Percentiles rank a stretch among this genome's conserved stretches.
phyloP scores from a whole-genome alignment of 1,284 basidiomycete species.

The Albatrellus sp. region DNA sequence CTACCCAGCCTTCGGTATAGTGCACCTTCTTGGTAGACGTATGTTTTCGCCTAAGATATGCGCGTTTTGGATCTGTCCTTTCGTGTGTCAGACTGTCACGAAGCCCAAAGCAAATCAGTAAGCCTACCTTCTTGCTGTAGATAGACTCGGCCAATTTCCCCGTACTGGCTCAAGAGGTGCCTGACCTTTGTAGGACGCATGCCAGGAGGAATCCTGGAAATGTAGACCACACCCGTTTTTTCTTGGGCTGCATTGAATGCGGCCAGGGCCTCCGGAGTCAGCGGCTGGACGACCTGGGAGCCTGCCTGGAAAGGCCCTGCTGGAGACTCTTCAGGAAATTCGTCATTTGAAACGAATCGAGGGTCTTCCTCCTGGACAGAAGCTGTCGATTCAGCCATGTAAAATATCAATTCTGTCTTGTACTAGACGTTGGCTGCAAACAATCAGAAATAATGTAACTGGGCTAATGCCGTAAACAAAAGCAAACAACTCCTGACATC shows the following conservation, averaged over 20 bases:
- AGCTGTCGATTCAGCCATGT: too few relatives aligned
- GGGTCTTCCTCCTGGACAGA: not conserved
- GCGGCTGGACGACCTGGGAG: constrained; percentile 51
- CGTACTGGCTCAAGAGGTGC: constrained; percentile 80
- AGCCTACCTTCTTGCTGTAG: constrained; percentile 70
- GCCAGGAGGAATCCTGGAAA: constrained; percentile 94
- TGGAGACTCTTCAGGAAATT: not conserved
- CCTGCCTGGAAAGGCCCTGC: constrained; percentile 20
- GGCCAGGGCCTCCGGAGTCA: constrained; percentile 59
- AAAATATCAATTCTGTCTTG: too few relatives aligned
- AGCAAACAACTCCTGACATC: too few relatives aligned
- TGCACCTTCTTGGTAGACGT: constrained; percentile 74
- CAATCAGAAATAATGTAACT: too few relatives aligned
- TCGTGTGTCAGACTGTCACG: not conserved
- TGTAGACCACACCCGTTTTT: constrained; percentile 81
- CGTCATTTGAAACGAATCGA: not conserved
- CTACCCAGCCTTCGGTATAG: constrained; percentile 97
- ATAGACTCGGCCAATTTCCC: constrained; percentile 79
- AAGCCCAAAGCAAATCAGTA: not conserved
- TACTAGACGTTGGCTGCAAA: too few relatives aligned
- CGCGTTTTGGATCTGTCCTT: constrained; percentile 59
- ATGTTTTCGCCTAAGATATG: constrained; percentile 66
- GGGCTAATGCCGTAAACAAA: too few relatives aligned
- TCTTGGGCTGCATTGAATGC: constrained; percentile 60
- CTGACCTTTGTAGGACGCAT: constrained; percentile 97